These are phyloP conservation scores for Penicillium lagena DNA, from an alignment of 495 filamentous ascomycete species.

Conservation along the genomic window DNA sequence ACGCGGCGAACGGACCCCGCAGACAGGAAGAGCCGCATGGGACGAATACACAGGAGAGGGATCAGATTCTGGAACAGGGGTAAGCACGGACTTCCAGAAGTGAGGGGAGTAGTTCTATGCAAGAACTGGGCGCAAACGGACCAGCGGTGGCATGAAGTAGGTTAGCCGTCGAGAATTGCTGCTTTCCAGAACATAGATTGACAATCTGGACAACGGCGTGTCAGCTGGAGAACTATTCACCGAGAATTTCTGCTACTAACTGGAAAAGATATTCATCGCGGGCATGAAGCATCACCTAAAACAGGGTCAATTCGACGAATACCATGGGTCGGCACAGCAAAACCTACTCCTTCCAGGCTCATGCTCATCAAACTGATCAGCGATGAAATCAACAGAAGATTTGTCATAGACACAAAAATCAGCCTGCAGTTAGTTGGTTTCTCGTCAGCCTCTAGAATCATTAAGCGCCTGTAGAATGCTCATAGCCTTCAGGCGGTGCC, in stretches of 20 bases:
- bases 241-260: constrained; percentile 30
- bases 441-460: constrained; percentile 7
- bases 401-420: constrained; percentile 80
- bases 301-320: not conserved
- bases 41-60: constrained; percentile 75
- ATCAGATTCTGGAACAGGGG: constrained; percentile 63
- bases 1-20: constrained; percentile 63
- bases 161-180: constrained; percentile 69
- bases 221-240: no score
- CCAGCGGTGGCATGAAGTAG: constrained; percentile 66
- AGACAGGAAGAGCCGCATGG: constrained; percentile 69
- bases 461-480: not conserved
- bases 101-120: constrained; percentile 1
- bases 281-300: constrained; percentile 53
- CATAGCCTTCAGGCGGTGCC: no score
- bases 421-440: constrained; percentile 32
- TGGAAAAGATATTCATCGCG: constrained; percentile 82
- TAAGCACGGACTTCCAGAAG: constrained; percentile 18
- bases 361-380: constrained; percentile 89
- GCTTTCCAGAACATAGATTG: constrained; percentile 73
- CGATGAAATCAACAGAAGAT: constrained; percentile 85
- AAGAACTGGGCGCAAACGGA: constrained; percentile 23
- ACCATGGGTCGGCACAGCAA: not conserved
- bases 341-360: constrained; percentile 74
- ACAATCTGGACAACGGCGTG: constrained; percentile 24